Evolutionary conservation across 2,329 filamentous ascomycete species (phyloP), one percentile per base, ranked within the genome.

Genomic region (Aspergillus proliferans): DNA sequence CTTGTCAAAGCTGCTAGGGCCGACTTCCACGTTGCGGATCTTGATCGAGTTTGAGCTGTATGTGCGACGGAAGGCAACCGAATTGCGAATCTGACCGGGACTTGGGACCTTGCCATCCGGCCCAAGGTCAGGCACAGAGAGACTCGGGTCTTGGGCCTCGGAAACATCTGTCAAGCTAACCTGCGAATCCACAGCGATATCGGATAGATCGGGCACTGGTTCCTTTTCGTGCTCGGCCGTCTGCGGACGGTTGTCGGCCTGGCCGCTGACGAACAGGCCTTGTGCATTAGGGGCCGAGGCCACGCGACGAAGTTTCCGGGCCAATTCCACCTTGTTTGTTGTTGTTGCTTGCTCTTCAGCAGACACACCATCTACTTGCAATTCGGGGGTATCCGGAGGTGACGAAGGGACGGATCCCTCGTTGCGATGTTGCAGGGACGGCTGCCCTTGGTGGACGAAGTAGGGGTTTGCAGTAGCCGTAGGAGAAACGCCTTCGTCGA

Each of bases 31-130:
- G 67, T 95, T 90, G 61, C 93, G 83, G 58, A 97, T 88, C 73
- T 98, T 98, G 77, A 98, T 98, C 38, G 93, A 97, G 71, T 97
- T 98, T 58, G 92, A 96, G 71, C 93, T 97, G 70, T 98, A 98
- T 2, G 93, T 98, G 67, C 93, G 82, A 63, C 93, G 81, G 73
- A 96, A 98, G 18, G 88, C 84, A 44, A 88, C 77, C 15, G 82
- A 72, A 57, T 80, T 77, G 49, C 79, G 79, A 56, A 85, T 81
- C 60, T 84, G 82, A 46, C 81, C 81, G 4, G 86, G 84, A 2
- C 82, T 79, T 3, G 84, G 80, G 33, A 88, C 77, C 51, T 90
- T 80, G 45, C 81, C 78, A 47, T 79, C 77, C 14, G 86, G 72
- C 15, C 64, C 70, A 44, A 65, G 54, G 51, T 60, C 63, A 51